Evolutionary conservation across 305 asterid species (phyloP), one percentile per base, ranked within the genome.

Genomic region (Fraxinus paxiana): DNA sequence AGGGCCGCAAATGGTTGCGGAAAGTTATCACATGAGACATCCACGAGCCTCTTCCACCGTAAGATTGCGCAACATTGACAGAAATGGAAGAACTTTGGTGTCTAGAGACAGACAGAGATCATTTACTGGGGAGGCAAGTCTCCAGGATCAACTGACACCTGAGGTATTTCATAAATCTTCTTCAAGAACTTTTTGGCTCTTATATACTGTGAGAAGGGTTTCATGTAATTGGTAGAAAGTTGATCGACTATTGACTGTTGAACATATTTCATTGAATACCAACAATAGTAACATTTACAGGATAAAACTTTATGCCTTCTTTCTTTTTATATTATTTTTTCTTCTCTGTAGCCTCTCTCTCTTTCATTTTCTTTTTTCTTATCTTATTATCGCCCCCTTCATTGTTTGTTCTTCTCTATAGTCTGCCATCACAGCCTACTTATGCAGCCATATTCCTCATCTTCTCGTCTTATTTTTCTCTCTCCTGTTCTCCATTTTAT

Each of bases 21-120:
- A 88, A 78, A 86, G 84, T 82, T 86, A 85, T 83, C 76, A 89
- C 75, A 72, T 89, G 26, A 84, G 94, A 79, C 87, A 90, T 61
- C 87, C 88, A 61, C 87, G 91, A 46, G 82, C 90, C 34, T 81
- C 70, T 69, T 79, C 94, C 83, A 72, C 87, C 51, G 15, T 83
- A 48, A 87, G 91, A 82, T 72, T 84, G 77, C 94, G 86, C 74
- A 82, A 81, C 56, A 77, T 80, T 65, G 90, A 90, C 33, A 86
- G 91, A 84, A 85, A 83, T 82, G 90, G 88, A 26, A 87, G 96
- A 82, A 65, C 79, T 82, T 67, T 12, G 73, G 4, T 67, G 28
- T 28, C 73, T 4, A 79, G 84, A 79, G 95, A 94, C 13, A 88
- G 94, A 84, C 78, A 80, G 80, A 86, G 92, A 85, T 74, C 87